Evolutionary conservation across 2,329 filamentous ascomycete species (phyloP).

Genomic region (Venturia effusa): DNA sequence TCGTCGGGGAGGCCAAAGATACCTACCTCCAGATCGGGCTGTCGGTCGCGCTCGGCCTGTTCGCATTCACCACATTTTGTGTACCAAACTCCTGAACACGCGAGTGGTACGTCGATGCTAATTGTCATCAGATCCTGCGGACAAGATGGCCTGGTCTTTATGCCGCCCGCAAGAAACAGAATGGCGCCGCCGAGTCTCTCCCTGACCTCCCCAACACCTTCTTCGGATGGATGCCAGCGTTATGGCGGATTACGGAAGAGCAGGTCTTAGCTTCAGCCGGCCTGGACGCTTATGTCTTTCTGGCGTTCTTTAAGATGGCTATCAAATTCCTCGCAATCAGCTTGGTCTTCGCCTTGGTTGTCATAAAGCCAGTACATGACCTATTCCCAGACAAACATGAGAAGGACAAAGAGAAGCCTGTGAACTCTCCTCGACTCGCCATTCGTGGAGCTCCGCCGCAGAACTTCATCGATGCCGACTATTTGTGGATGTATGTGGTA

Average conservation of each 20-base stretch:
- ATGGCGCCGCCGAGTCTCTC: constrained; percentile 52
- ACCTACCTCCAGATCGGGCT: constrained; percentile 56
- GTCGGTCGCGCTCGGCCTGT: constrained; percentile 57
- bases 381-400: constrained; percentile 38
- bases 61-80: constrained; percentile 67
- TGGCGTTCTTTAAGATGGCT: constrained; percentile 93
- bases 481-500: constrained; percentile 86
- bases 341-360: constrained; percentile 66
- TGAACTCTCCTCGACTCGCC: not conserved
- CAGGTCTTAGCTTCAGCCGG: constrained; percentile 84
- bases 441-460: constrained; percentile 10
- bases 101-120: constrained; percentile 14
- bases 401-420: not conserved
- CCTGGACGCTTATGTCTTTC: constrained; percentile 89
- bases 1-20: constrained; percentile 28
- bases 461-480: constrained; percentile 38
- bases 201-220: constrained; percentile 74
- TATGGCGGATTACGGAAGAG: constrained; percentile 78
- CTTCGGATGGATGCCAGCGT: constrained; percentile 83
- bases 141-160: constrained; percentile 90
- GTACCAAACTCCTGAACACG: constrained; percentile 33
- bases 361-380: constrained; percentile 79
- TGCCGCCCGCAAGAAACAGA: constrained; percentile 72
- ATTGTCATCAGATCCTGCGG: constrained; percentile 56
- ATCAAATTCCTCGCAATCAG: constrained; percentile 71